Conservation (phyloP, 768 basidiomycete genomes). For the Leccinum boreale region DNA sequence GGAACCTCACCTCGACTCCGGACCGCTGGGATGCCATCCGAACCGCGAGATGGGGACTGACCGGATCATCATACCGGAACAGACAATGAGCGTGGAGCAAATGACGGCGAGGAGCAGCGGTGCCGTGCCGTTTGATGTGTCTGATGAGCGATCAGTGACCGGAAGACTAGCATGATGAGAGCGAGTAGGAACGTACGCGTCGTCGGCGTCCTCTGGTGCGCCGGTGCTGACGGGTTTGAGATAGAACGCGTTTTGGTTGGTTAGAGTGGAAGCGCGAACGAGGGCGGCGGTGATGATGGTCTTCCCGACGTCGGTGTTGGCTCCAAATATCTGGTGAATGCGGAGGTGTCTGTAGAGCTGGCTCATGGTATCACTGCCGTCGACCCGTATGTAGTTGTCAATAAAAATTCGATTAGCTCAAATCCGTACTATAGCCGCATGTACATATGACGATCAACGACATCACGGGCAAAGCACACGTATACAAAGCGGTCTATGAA, state of each 20-base stretch:
- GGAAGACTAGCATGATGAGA: not conserved
- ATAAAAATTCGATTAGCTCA: not conserved
- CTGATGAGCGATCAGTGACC: slow-evolving; percentile 36
- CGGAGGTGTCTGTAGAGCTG: slow-evolving; percentile 83
- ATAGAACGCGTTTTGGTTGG: slow-evolving; percentile 55
- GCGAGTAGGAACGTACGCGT: slow-evolving; percentile 50
- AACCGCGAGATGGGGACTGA: slow-evolving; percentile 91
- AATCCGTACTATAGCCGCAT: slow-evolving; percentile 11
- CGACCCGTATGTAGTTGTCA: slow-evolving; percentile 39
- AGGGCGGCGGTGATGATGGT: slow-evolving; percentile 87
- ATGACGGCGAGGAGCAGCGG: slow-evolving; percentile 33
- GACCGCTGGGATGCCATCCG: slow-evolving; percentile 39
- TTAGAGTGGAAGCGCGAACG: slow-evolving; percentile 67
- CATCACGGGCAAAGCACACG: slow-evolving; percentile 1
- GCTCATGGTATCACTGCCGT: slow-evolving; percentile 49
- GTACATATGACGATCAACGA: not conserved
- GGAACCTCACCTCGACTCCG: slow-evolving; percentile 27
- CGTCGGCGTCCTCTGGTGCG: slow-evolving; percentile 74
- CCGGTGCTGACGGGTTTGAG: slow-evolving; percentile 95
- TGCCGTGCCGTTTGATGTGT: slow-evolving; percentile 55
- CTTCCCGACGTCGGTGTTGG: slow-evolving; percentile 96
- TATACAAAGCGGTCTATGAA: slow-evolving; percentile 11
- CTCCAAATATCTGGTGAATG: slow-evolving; percentile 89
- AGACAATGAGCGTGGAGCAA: slow-evolving; percentile 66
- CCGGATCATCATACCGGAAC: slow-evolving; percentile 82